phyloP scores from a whole-genome alignment of 148 eudicot genomes.

The Cornus florida region DNA sequence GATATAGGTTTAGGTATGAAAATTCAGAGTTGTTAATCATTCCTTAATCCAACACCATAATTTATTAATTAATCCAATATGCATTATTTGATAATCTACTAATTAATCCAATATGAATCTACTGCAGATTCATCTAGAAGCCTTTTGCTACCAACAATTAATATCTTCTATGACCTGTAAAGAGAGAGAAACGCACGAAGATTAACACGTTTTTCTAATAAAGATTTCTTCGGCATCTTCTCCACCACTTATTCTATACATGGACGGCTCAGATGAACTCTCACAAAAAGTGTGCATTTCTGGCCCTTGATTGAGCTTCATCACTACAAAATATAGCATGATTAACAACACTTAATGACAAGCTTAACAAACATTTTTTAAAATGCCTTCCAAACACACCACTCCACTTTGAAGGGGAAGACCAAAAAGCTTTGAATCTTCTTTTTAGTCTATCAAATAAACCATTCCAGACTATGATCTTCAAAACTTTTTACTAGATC shows the following conservation, averaged over 20 bases:
- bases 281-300: neutral
- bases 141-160: neutral
- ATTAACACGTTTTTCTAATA: neutral
- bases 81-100: too few species aligned
- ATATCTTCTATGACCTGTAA: neutral
- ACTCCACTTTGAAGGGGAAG: neutral
- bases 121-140: neutral
- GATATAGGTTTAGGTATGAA: too few species aligned
- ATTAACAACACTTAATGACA: neutral
- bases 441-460: slow-evolving; percentile 11
- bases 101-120: too few species aligned
- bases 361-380: neutral
- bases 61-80: too few species aligned
- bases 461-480: neutral
- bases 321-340: neutral
- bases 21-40: too few species aligned
- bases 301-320: neutral
- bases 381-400: neutral
- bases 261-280: neutral
- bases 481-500: neutral
- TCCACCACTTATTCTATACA: neutral
- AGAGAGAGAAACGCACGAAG: neutral
- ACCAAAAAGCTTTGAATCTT: neutral
- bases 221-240: neutral
- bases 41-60: too few species aligned